Conservation (phyloP, 2,329 filamentous ascomycete genomes). For the Pestalotiopsis sp. region DNA sequence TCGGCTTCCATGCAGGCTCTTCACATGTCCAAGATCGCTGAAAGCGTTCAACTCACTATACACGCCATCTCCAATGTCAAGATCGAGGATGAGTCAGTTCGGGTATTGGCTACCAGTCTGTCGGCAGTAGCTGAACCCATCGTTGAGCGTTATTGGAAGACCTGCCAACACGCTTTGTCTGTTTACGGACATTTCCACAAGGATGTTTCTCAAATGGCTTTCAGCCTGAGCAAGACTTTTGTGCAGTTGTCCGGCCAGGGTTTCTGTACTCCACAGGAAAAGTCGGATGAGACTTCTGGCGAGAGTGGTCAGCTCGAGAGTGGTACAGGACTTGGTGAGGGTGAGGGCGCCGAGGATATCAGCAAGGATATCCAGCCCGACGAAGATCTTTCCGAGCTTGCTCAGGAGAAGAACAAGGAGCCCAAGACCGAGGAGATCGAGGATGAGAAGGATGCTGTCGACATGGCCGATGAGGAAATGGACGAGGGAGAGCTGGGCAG, state of each 20-base stretch:
- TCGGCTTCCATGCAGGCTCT: slow-evolving; percentile 59
- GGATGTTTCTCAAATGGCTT: slow-evolving; percentile 73
- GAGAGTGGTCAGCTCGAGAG: slow-evolving; percentile 81
- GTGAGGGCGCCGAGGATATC: slow-evolving; percentile 94
- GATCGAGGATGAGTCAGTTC: slow-evolving; percentile 39
- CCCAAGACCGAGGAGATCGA: slow-evolving; percentile 64
- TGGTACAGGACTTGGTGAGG: slow-evolving; percentile 92
- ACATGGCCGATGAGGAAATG: slow-evolving; percentile 90
- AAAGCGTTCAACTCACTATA: slow-evolving; percentile 34
- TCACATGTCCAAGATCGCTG: slow-evolving; percentile 58
- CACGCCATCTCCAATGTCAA: slow-evolving; percentile 34
- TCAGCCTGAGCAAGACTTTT: slow-evolving; percentile 76
- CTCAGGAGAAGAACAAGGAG: slow-evolving; percentile 76
- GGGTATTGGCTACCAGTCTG: slow-evolving; percentile 55
- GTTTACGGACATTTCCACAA: slow-evolving; percentile 68
- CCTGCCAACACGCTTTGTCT: slow-evolving; percentile 60
- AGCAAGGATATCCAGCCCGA: slow-evolving; percentile 95
- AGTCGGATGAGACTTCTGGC: slow-evolving; percentile 69
- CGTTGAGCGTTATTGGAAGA: slow-evolving; percentile 69
- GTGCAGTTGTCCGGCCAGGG: slow-evolving; percentile 79
- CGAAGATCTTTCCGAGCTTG: slow-evolving; percentile 89
- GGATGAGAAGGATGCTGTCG: slow-evolving; percentile 83
- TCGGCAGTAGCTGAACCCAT: slow-evolving; percentile 70
- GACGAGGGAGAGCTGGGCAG: slow-evolving; percentile 75
- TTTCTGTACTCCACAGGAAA: slow-evolving; percentile 88